Conservation (phyloP, 345 rosid genomes). For the Geranium brycei region DNA sequence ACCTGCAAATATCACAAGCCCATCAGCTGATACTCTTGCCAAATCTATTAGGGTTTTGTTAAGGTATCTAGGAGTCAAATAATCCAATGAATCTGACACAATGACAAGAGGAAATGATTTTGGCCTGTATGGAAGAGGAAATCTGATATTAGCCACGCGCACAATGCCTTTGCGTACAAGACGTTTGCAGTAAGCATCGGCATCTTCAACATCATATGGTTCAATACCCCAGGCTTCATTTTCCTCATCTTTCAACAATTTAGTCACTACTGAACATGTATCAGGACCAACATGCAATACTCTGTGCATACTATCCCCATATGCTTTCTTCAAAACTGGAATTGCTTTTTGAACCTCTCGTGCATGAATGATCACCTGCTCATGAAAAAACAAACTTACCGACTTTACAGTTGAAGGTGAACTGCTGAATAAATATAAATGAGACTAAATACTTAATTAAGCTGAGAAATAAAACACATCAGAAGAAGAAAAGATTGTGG, state of each 20-base stretch:
- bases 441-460: neutral
- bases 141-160: conserved; percentile 88
- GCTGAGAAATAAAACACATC: too few relatives aligned
- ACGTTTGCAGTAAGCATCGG: conserved; percentile 62
- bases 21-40: conserved; percentile 62
- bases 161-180: conserved; percentile 78
- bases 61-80: conserved; percentile 79
- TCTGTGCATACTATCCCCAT: conserved; percentile 84
- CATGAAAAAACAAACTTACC: neutral
- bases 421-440: neutral
- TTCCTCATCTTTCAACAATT: conserved; percentile 71
- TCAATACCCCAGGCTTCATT: conserved; percentile 97
- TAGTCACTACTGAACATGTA: conserved; percentile 76
- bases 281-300: conserved; percentile 95
- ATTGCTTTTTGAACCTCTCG: conserved; percentile 64
- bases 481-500: too few relatives aligned
- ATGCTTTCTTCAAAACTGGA: conserved; percentile 66
- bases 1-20: conserved; percentile 73
- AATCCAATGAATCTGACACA: conserved; percentile 84
- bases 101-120: conserved; percentile 90
- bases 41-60: conserved; percentile 87
- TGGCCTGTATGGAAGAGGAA: conserved; percentile 71
- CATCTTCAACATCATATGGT: conserved; percentile 94
- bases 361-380: conserved; percentile 71
- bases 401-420: too few relatives aligned